Conservation (phyloP, 2,329 filamentous ascomycete species). For the Cladosporium sp. region DNA sequence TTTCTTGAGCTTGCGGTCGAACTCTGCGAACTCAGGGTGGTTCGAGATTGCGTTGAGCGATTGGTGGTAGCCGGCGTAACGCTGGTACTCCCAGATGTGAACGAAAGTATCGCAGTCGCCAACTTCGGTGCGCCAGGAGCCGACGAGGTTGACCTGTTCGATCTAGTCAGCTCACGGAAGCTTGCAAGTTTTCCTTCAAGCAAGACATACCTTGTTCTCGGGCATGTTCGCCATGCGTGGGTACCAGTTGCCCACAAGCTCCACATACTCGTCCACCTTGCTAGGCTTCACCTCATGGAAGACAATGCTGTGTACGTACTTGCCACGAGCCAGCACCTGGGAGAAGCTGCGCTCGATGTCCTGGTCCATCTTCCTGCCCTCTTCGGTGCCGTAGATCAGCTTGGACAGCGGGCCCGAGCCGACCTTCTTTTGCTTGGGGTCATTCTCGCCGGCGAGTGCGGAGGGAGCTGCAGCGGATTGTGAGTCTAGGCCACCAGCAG, state of each 20-base stretch:
- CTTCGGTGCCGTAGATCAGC: conserved; percentile 95
- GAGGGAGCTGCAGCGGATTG: conserved; percentile 46
- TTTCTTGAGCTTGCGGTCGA: conserved; percentile 80
- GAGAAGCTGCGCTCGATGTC: conserved; percentile 97
- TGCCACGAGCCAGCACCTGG: conserved; percentile 89
- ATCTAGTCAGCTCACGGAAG: neutral
- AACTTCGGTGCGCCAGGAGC: conserved; percentile 97
- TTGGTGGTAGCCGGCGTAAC: conserved; percentile 92
- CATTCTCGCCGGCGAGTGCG: conserved; percentile 56
- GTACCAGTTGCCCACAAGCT: conserved; percentile 88
- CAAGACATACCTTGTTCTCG: conserved; percentile 69
- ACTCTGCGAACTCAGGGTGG: conserved; percentile 80
- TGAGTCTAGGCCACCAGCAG: conserved; percentile 34
- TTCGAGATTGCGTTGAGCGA: conserved; percentile 81
- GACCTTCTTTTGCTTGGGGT: conserved; percentile 59
- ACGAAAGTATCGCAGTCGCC: conserved; percentile 98
- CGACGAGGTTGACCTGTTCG: conserved; percentile 71
- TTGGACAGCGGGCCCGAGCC: conserved; percentile 66
- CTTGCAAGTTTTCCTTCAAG: too few relatives aligned
- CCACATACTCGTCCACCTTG: conserved; percentile 90
- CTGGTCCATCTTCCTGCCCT: conserved; percentile 88
- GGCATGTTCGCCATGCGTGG: conserved; percentile 80
- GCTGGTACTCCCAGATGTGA: conserved; percentile 99
- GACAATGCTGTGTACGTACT: conserved; percentile 97
- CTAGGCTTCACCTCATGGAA: conserved; percentile 95